Evolutionary conservation across 768 basidiomycete genomes (phyloP).

Genomic region (Paxillus ammoniavirescens): DNA sequence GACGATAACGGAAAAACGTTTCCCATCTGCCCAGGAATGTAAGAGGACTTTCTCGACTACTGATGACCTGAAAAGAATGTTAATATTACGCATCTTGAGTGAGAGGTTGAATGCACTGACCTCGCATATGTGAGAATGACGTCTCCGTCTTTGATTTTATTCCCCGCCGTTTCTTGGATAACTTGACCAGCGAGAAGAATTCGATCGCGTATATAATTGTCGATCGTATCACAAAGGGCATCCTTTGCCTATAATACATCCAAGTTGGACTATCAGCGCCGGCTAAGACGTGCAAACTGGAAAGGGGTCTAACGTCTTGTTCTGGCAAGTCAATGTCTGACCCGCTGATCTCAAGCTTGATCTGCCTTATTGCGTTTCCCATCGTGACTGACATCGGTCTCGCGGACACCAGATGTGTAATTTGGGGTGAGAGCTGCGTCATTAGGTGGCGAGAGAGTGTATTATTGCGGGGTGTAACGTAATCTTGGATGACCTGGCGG

Average conservation of each 20-base stretch:
- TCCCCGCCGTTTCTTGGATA: conserved; percentile 83
- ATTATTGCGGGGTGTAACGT: conserved; percentile 80
- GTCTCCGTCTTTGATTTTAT: conserved; percentile 94
- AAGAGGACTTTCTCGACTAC: conserved; percentile 90
- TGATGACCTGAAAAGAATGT: conserved; percentile 64
- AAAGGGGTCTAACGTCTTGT: conserved; percentile 67
- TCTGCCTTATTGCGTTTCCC: conserved; percentile 91
- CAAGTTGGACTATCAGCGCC: background rate
- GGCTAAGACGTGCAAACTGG: background rate
- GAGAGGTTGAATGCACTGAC: conserved; percentile 37
- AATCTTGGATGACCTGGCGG: conserved; percentile 83
- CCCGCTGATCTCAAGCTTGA: conserved; percentile 93
- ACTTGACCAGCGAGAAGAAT: conserved; percentile 93
- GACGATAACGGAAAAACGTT: conserved; percentile 84
- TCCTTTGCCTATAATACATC: conserved; percentile 72
- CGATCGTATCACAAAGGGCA: conserved; percentile 78
- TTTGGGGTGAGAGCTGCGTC: conserved; percentile 91
- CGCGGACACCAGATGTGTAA: conserved; percentile 83
- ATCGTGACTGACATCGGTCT: conserved; percentile 91
- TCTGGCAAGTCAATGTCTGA: conserved; percentile 93
- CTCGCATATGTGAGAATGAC: conserved; percentile 91
- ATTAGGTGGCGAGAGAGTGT: conserved; percentile 89
- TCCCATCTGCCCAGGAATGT: conserved; percentile 69
- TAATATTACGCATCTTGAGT: background rate
- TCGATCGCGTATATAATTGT: conserved; percentile 90